Evolutionary conservation across 164 flowering plant genomes (phyloP).

Genomic region (Platanus orientalis): DNA sequence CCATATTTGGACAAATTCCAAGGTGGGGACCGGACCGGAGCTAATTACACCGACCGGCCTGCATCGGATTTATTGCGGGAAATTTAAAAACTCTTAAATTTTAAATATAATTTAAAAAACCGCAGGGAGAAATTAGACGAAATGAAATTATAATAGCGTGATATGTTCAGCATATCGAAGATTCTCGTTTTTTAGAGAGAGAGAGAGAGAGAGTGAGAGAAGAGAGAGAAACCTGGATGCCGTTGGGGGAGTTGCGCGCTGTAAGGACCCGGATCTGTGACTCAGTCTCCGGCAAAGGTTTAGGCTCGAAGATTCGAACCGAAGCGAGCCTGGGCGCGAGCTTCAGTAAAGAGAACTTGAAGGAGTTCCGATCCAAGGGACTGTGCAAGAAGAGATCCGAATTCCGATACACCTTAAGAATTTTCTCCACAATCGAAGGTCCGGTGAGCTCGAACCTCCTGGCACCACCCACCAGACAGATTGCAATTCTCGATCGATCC

Average conservation of each 20-base stretch:
- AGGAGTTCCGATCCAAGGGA: slow-evolving; percentile 62
- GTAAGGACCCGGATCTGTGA: slow-evolving; percentile 62
- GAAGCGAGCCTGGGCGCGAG: slow-evolving; percentile 50
- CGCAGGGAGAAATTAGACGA: no score
- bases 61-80: no score
- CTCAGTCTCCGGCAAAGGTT: slow-evolving; percentile 43
- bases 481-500: slow-evolving; percentile 63
- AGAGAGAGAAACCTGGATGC: slow-evolving; percentile 58
- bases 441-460: slow-evolving; percentile 95
- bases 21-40: no score
- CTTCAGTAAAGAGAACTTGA: slow-evolving; percentile 61
- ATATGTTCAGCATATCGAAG: no score
- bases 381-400: slow-evolving; percentile 74
- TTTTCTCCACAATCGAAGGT: slow-evolving; percentile 64
- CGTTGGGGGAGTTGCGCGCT: slow-evolving; percentile 71
- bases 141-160: background rate
- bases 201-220: background rate
- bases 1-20: no score
- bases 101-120: no score
- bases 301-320: slow-evolving; percentile 55
- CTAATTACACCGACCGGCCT: no score
- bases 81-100: no score
- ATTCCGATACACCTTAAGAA: slow-evolving; percentile 47
- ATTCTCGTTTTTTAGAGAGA: background rate
- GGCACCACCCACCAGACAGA: slow-evolving; percentile 94